Percentiles rank a stretch among this genome's conserved stretches.
These are phyloP conservation scores for Microbotryum silenes-acaulis DNA, from an alignment of 1,284 basidiomycete genomes.

Conservation along the genomic window DNA sequence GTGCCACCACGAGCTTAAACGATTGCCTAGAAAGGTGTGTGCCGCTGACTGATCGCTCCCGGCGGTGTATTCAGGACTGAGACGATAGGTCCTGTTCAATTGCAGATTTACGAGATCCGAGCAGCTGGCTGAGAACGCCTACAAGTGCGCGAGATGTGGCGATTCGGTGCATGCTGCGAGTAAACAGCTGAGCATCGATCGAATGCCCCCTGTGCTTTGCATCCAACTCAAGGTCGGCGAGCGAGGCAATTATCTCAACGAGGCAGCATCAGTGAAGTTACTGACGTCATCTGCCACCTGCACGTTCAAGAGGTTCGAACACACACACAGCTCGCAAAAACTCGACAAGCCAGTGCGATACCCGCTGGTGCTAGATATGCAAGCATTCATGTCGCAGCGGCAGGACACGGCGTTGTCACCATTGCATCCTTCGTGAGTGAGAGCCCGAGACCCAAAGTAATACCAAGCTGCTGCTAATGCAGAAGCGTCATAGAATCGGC, in stretches of 20 bases:
- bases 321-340: constrained; percentile 60
- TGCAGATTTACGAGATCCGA: constrained; percentile 66
- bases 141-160: constrained; percentile 63
- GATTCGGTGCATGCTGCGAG: constrained; percentile 61
- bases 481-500: constrained; percentile 38
- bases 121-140: constrained; percentile 62
- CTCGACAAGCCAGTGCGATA: constrained; percentile 78
- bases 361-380: constrained; percentile 77
- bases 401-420: constrained; percentile 3
- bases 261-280: neutral
- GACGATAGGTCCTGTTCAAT: neutral
- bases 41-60: neutral
- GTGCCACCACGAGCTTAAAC: constrained; percentile 1
- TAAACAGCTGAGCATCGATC: constrained; percentile 74
- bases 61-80: too few relatives aligned
- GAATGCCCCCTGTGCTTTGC: constrained; percentile 80
- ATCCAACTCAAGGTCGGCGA: constrained; percentile 82
- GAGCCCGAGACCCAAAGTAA: neutral
- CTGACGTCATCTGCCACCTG: neutral
- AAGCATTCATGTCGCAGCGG: constrained; percentile 60
- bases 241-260: neutral
- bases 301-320: constrained; percentile 72
- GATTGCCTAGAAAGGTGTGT: constrained; percentile 28
- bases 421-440: constrained; percentile 42
- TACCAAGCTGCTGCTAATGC: constrained; percentile 6